phyloP scores from a whole-genome alignment of 2,329 filamentous ascomycete species.

The Colletotrichum trifolii region DNA sequence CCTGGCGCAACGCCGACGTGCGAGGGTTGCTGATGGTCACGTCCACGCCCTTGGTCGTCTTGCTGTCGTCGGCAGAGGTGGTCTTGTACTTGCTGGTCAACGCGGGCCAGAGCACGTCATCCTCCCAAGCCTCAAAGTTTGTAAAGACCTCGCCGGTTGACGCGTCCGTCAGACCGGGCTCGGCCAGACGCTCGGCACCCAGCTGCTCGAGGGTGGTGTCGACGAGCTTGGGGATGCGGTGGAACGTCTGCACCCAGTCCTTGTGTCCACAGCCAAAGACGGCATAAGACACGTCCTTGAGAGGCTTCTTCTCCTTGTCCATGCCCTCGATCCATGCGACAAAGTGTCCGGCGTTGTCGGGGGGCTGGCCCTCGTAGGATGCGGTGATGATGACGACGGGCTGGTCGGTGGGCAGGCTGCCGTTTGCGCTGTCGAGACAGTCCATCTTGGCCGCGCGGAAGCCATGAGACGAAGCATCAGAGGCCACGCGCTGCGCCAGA shows the following conservation, averaged over 20 bases:
- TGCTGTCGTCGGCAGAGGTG: constrained; percentile 43
- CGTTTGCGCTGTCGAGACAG: constrained; percentile 67
- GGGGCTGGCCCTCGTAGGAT: constrained; percentile 76
- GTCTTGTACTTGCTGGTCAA: constrained; percentile 62
- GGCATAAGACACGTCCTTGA: constrained; percentile 69
- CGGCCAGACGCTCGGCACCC: constrained; percentile 49
- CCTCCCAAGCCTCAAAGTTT: constrained; percentile 75
- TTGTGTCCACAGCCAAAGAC: constrained; percentile 72
- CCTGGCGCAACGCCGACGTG: constrained; percentile 67
- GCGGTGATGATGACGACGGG: constrained; percentile 73
- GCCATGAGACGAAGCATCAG: constrained; percentile 65
- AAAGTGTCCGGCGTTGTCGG: constrained; percentile 76
- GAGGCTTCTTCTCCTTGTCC: constrained; percentile 50
- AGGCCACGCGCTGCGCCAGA: constrained; percentile 69
- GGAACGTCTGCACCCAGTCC: constrained; percentile 73
- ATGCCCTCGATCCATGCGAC: constrained; percentile 69
- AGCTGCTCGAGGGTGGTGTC: constrained; percentile 61
- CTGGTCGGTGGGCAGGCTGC: constrained; percentile 64
- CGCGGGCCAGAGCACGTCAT: constrained; percentile 62
- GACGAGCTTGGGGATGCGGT: constrained; percentile 72
- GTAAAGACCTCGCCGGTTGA: constrained; percentile 75
- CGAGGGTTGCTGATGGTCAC: constrained; percentile 66
- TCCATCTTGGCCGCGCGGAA: constrained; percentile 62
- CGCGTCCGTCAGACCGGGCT: constrained; percentile 68
- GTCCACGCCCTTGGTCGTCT: constrained; percentile 44